phyloP scores from a whole-genome alignment of 148 eudicot species.

The Camellia lanceoleosa region DNA sequence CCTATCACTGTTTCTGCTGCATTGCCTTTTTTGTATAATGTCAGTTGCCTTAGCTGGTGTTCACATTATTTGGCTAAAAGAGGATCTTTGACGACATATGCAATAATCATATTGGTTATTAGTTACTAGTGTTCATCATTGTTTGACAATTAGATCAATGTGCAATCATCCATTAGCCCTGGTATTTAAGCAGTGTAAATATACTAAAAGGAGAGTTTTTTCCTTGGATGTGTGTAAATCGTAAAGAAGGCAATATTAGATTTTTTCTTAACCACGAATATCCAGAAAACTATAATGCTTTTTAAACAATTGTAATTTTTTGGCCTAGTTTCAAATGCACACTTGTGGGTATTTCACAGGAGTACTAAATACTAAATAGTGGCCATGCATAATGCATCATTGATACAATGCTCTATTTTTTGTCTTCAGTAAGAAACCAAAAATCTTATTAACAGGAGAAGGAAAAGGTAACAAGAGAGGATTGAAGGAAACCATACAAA shows the following conservation, averaged over 20 bases:
- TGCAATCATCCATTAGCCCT: neutral
- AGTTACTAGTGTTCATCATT: neutral
- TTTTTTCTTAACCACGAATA: neutral
- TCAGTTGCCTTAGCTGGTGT: conserved; percentile 13
- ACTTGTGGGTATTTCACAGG: neutral
- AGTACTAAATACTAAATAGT: neutral
- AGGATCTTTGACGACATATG: neutral
- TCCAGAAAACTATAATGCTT: neutral
- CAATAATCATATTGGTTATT: neutral
- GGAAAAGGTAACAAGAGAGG: neutral
- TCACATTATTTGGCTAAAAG: neutral
- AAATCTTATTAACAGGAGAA: neutral
- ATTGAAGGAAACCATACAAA: neutral
- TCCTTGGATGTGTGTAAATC: neutral
- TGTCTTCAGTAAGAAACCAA: neutral
- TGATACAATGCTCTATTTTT: neutral
- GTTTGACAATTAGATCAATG: neutral
- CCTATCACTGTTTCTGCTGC: conserved; percentile 2
- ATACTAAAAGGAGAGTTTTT: neutral
- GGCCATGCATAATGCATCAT: neutral
- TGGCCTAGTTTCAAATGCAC: neutral
- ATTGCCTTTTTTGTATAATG: neutral
- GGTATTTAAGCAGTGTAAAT: neutral
- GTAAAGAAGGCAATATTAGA: neutral
- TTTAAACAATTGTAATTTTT: neutral